Percentiles rank a stretch among this genome's conserved stretches.
These are phyloP conservation scores for Phialemonium atrogriseum DNA, from an alignment of 2,329 filamentous ascomycete genomes.

Conservation along the genomic window DNA sequence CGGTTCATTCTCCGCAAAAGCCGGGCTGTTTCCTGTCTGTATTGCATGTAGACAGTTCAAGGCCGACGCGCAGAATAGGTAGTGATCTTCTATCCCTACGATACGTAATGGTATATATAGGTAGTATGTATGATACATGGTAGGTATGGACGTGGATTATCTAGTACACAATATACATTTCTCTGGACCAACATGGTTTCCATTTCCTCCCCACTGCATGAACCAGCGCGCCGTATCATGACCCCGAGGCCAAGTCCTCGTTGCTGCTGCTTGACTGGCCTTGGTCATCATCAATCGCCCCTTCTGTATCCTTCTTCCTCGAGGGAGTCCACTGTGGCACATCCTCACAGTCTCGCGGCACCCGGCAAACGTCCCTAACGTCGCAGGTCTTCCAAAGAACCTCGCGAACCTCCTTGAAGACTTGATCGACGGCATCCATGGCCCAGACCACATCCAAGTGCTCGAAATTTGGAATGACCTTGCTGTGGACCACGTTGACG, in stretches of 20 bases:
- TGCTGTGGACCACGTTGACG: constrained; percentile 71
- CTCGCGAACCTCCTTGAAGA: constrained; percentile 72
- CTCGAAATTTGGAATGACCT: constrained; percentile 80
- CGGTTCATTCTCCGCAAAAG: no score
- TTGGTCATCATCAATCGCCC: constrained; percentile 12
- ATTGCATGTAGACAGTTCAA: no score
- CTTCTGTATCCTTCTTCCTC: constrained; percentile 4
- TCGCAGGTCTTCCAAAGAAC: constrained; percentile 75
- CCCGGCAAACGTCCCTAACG: constrained; percentile 45
- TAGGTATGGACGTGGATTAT: no score
- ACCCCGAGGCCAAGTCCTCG: constrained; percentile 12
- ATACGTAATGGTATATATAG: no score
- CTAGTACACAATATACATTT: no score
- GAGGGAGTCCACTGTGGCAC: constrained; percentile 30
- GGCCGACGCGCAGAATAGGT: no score
- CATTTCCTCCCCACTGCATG: no score
- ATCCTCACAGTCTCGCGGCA: constrained; percentile 56
- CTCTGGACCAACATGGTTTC: no score
- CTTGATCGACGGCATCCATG: constrained; percentile 75
- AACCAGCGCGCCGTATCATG: no score
- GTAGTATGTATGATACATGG: no score
- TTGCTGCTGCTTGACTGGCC: constrained; percentile 21
- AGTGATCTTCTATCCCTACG: no score
- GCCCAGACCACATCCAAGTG: constrained; percentile 95
- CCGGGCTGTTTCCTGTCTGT: no score